phyloP scores from a whole-genome alignment of 352 stramenopile species.

The Phytophthora citrophthora region DNA sequence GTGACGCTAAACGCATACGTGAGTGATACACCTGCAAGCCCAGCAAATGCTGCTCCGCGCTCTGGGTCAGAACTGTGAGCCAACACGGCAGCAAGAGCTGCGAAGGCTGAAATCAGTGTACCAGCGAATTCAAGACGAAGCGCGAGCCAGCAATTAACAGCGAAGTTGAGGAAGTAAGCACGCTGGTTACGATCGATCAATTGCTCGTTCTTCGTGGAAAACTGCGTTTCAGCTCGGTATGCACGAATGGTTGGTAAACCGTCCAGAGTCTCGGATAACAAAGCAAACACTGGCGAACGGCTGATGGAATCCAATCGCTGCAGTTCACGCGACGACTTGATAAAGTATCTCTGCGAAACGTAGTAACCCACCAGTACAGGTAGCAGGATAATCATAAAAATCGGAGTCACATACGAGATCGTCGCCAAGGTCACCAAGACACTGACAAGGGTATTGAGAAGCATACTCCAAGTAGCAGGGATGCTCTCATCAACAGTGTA shows the following conservation, averaged over 20 bases:
- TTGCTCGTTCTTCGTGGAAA: constrained; percentile 56
- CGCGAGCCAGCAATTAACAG: constrained; percentile 79
- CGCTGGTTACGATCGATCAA: constrained; percentile 74
- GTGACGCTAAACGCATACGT: constrained; percentile 83
- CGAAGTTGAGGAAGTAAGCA: constrained; percentile 79
- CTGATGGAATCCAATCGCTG: constrained; percentile 96
- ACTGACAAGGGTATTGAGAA: constrained; percentile 77
- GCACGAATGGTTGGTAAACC: constrained; percentile 95
- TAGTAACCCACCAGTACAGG: constrained; percentile 78
- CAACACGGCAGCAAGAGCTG: constrained; percentile 60
- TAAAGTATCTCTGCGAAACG: constrained; percentile 92
- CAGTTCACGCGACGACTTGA: constrained; percentile 91
- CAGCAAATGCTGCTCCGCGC: constrained; percentile 54
- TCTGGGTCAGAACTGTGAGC: constrained; percentile 48
- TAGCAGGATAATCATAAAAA: constrained; percentile 75
- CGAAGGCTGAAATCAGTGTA: constrained; percentile 65
- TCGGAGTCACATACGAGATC: constrained; percentile 73
- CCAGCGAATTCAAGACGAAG: constrained; percentile 78
- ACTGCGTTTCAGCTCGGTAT: constrained; percentile 61
- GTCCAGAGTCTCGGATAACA: constrained; percentile 95
- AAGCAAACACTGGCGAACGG: constrained; percentile 94
- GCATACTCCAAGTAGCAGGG: constrained; percentile 67
- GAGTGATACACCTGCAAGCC: constrained; percentile 71
- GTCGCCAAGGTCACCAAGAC: constrained; percentile 68
- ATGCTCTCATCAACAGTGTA: constrained; percentile 83